Base-by-base conservation (phyloP, 192 early-diverging fungal genomes). In the Dissophora ornata region DNA sequence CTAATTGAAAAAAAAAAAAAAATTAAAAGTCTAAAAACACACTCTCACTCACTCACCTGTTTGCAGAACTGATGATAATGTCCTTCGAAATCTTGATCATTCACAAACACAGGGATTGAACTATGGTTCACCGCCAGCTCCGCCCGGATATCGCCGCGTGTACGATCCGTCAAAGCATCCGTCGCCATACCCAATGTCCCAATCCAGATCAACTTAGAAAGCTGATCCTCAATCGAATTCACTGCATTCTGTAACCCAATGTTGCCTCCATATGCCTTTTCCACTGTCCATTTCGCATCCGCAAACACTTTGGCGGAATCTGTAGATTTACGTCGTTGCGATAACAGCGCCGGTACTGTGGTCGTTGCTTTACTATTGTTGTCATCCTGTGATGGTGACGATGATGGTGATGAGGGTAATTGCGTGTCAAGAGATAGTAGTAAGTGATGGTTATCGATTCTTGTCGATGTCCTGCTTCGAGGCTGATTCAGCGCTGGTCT, bases 1-100 rank as follows among this genome's bases (percentile, higher is more conserved):
- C n/a, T n/a, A n/a, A n/a, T n/a, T n/a, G n/a, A n/a, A n/a, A n/a
- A n/a, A n/a, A n/a, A n/a, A n/a, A n/a, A n/a, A n/a, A n/a, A n/a
- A n/a, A n/a, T n/a, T n/a, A n/a, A n/a, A n/a, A n/a, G n/a, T n/a
- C n/a, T n/a, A n/a, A n/a, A n/a, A n/a, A n/a, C n/a, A 45, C 4
- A 45, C n/a, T 5, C n/a, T 5, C 18, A 16, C 44, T 10, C 18
- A n/a, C 53, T 55, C 85, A 93, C 92, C 87, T 98, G 96, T 71
- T 97, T 97, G 84, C 97, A 96, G 60, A 96, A 97, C 69, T 90
- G 88, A 60, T 93, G 89, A 71, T 98, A 98, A 82, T 97, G 95
- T 26, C 95, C 95, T 44, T 97, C 94, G 75, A 95, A 86, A 62
- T 95, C 90, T 13, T 83, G 77, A 62, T 96, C 91, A 25, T 88